Evolutionary conservation across 495 filamentous ascomycete species (phyloP), one percentile per base, ranked within the genome.

Genomic region (Trichoderma reesei): DNA sequence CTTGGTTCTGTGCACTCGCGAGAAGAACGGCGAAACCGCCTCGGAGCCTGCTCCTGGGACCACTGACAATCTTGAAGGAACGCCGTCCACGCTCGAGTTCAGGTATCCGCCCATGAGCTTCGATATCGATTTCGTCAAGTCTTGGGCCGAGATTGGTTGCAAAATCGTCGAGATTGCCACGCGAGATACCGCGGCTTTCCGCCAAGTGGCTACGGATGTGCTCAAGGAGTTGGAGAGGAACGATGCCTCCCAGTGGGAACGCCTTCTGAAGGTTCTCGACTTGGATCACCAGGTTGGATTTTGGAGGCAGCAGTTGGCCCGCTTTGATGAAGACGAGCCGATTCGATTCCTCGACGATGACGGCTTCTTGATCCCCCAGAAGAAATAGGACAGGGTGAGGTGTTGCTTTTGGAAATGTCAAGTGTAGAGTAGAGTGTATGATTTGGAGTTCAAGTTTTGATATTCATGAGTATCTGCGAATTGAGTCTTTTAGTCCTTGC

Each of bases 121-220:
- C 18, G 54, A 59, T 37, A 59, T 34, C 11, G 54, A 59, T 5
- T 37, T 34, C 20, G 16, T 59, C 54, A 59, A 33, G 20, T 14
- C 1, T 10, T 59, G 54, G 54, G 18, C 13, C 54, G n/a, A 64
- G 90, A 83, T 70, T 3, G 11, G 76, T 11, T 46, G 42, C 42
- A 14, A 46, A 8, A 16, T 46, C 13, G 42, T 46, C 7, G n/a
- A 46, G 11, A 31, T 31, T 54, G 46, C 46, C 3, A 54, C 46
- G n/a, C 46, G 46, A 5, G 46, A 54, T 26, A 31, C 46, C 5
- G 16, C 46, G 18, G 46, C 18, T 26, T 54, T 54, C 11, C 20
- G 46, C 11, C 16, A 54, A 14, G n/a, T 54, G 46, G 14, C 18
- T 31, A 26, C 7, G 1, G 7, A 54, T 54, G 7, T 54, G 7